phyloP scores from a whole-genome alignment of 306 rosid species.

The Medicago arabica region DNA sequence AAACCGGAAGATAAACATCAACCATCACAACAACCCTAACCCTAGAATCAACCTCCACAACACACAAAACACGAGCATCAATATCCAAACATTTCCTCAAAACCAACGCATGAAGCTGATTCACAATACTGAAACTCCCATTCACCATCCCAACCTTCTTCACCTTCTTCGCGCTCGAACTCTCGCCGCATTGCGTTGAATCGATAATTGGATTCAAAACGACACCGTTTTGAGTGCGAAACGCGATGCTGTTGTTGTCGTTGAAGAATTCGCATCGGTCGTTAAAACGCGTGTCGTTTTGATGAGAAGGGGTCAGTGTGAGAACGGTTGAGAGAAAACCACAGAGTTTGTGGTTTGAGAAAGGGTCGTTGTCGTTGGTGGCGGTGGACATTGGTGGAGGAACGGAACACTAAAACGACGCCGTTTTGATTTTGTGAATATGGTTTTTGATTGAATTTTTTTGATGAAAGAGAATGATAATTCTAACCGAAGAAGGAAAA shows the following conservation, averaged over 20 bases:
- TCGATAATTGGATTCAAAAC: constrained; percentile 42
- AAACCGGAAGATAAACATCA: constrained; percentile 72
- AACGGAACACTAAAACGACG: neutral
- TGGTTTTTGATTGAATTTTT: too few relatives aligned
- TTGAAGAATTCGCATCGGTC: constrained; percentile 52
- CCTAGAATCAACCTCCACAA: constrained; percentile 47
- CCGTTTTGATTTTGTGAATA: too few relatives aligned
- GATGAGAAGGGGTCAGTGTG: constrained; percentile 37
- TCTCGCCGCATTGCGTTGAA: constrained; percentile 2
- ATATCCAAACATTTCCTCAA: constrained; percentile 58
- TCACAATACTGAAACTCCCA: constrained; percentile 83
- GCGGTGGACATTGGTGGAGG: constrained; percentile 43
- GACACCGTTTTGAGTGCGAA: constrained; percentile 56
- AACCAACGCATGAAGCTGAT: constrained; percentile 76
- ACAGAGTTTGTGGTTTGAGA: constrained; percentile 72
- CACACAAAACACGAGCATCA: constrained; percentile 57
- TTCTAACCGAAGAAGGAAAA: too few relatives aligned
- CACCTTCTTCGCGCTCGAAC: constrained; percentile 29
- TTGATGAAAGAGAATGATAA: too few relatives aligned
- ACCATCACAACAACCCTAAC: constrained; percentile 68
- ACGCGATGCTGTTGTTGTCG: constrained; percentile 43
- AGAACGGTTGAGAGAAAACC: constrained; percentile 80
- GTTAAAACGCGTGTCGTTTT: constrained; percentile 34
- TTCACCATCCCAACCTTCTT: constrained; percentile 69
- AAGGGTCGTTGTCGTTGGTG: constrained; percentile 31